A percentile compares a stretch with the other conserved stretches of the same genome.
These are phyloP conservation scores for Epichloe typhina DNA, from an alignment of 2,329 filamentous ascomycete genomes.

Conservation along the genomic window DNA sequence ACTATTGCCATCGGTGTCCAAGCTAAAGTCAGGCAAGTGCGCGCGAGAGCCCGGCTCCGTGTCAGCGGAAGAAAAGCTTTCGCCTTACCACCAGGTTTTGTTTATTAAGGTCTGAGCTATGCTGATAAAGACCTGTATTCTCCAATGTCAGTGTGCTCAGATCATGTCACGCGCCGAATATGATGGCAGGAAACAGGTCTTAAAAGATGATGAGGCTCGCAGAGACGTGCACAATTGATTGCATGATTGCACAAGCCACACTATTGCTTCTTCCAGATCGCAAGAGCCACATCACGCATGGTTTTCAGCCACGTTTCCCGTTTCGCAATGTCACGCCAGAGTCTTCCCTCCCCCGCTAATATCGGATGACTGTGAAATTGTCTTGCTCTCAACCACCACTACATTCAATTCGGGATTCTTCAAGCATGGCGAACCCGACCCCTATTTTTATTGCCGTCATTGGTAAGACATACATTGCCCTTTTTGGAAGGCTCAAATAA, in stretches of 20 bases:
- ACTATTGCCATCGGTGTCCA: not conserved
- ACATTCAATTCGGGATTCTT: constrained; percentile 3
- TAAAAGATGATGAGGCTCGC: not conserved
- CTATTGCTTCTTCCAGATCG: not conserved
- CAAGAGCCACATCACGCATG: not conserved
- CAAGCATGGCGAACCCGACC: constrained; percentile 30
- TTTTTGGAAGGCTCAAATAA: not conserved
- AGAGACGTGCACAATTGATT: not conserved
- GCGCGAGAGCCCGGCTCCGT: not conserved
- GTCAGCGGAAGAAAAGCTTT: not conserved
- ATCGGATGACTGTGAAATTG: constrained; percentile 20
- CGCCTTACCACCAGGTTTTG: not conserved
- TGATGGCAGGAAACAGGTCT: not conserved
- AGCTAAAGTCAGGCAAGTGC: not conserved
- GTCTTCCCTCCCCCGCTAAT: constrained; percentile 18
- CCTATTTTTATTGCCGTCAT: constrained; percentile 41
- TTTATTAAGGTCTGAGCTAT: not conserved
- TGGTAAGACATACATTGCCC: constrained; percentile 19
- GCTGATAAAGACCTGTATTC: not conserved
- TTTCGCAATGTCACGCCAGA: not conserved
- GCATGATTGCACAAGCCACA: not conserved
- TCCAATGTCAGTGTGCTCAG: not conserved
- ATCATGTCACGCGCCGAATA: not conserved
- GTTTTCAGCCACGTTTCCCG: constrained; percentile 5
- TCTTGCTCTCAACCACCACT: constrained; percentile 9